Evolutionary conservation across 2,329 filamentous ascomycete species (phyloP), one percentile per base, ranked within the genome.

Genomic region (Thielaviopsis punctulata): DNA sequence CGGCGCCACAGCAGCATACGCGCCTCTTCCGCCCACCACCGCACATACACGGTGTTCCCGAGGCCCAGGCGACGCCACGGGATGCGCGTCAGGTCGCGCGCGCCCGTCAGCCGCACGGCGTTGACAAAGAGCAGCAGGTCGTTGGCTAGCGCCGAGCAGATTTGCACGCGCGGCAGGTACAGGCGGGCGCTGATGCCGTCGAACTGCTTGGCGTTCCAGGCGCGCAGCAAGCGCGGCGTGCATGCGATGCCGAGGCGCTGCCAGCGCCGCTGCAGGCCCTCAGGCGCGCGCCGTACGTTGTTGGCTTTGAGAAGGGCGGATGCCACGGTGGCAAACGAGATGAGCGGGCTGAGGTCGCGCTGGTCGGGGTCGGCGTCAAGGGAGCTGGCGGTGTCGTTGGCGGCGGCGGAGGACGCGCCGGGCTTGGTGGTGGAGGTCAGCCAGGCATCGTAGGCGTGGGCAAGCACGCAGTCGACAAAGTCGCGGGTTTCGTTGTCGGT

Each of bases 1-100:
- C 53, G 49, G 24, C 48, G 41, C 36, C 46, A 52, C 27, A 55
- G 27, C 4, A 55, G 30, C 53, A 55, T 55, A 18, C 53, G 49
- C 13, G 53, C 27, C 15, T 49, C 36, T 18, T 51, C 49, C 5
- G 46, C 13, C 44, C 49, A 55, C 21, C 23, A 19, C 5, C 50
- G 49, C 15, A 55, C 43, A 19, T 25, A 24, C 5, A n/a, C n/a
- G n/a, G 48, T 46, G 33, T 48, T 43, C 7, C 36, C 27, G n/a
- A 55, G 41, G 13, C n/a, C 18, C 8, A 55, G 27, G 9, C 22
- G 41, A 10, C 21, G 19, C 53, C 53, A 55, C 9, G 49, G 53
- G 21, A 55, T 55, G 12, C 22, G 23, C 10, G 46, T 44, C 19
- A 48, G 49, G 13, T 49, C 39, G 18, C 15, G 41, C 4, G 53